phyloP scores from a whole-genome alignment of 2,329 filamentous ascomycete genomes.

The Hirsutella minnesotensis region DNA sequence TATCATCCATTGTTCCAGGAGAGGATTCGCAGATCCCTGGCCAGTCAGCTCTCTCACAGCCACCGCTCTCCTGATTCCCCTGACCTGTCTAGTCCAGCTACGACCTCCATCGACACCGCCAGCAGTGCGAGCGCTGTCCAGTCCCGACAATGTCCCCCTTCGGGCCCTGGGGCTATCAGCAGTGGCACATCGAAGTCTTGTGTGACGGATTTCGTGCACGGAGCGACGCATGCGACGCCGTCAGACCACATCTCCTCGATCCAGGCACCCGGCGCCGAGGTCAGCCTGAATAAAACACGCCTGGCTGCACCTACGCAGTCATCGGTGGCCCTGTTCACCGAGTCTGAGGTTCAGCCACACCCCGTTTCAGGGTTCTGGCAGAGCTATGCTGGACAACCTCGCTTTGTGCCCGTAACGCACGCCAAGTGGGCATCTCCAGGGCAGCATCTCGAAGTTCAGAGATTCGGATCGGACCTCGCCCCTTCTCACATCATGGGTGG shows the following conservation, averaged over 20 bases:
- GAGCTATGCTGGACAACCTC: too few relatives aligned
- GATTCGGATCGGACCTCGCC: too few relatives aligned
- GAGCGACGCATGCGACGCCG: not conserved
- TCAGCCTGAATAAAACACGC: not conserved
- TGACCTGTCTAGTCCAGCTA: not conserved
- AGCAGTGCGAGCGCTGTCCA: not conserved
- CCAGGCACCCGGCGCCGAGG: not conserved
- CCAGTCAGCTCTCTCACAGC: not conserved
- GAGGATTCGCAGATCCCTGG: not conserved
- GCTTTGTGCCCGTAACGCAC: too few relatives aligned
- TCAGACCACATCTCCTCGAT: not conserved
- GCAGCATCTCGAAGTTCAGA: too few relatives aligned
- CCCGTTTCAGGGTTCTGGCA: too few relatives aligned
- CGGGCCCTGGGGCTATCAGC: not conserved
- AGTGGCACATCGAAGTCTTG: constrained; percentile 1
- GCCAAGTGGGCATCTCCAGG: too few relatives aligned
- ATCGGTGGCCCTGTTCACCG: too few relatives aligned
- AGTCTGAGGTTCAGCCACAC: too few relatives aligned
- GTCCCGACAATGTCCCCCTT: not conserved
- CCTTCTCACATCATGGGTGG: too few relatives aligned
- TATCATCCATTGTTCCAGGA: constrained; percentile 3
- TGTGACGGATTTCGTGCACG: constrained; percentile 1
- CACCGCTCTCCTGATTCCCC: not conserved
- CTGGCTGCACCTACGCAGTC: not conserved
- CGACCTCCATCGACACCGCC: not conserved